Base-by-base conservation (phyloP, 208 protist species). In the Lotmaria passim region DNA sequence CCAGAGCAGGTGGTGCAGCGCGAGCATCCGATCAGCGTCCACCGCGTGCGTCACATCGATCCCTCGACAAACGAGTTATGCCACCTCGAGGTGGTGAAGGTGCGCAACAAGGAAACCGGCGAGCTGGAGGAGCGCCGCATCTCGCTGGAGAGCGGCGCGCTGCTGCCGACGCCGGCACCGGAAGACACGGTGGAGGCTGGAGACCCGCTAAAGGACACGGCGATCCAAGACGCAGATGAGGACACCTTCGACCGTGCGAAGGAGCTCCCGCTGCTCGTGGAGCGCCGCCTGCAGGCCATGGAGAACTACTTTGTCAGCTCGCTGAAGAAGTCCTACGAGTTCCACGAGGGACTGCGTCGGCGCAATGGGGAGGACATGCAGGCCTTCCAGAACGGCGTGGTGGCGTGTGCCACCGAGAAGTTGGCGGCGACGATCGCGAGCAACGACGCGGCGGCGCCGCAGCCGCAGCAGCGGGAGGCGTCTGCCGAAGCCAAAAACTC, bases 1-100 rank as follows among this genome's bases (percentile, higher is more conserved):
- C 91, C 91, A 24, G 89, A 93, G 78, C 91, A 96, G 61, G 73
- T 91, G 24, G 81, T 96, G 59, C 89, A 96, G 80, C 88, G 87
- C 26, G 86, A 93, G 78, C 89, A 94, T 61, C 91, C 91, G 24
- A 94, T 96, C 65, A 81, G 61, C 57, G 85, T 93, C 12, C 57
- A 69, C 51, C 82, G 86, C 24, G 85, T 96, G 6, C 75, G 66
- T 12, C 91, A 96, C 69, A 82, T 96, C 21, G 91, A 96, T 69
- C 89, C 88, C 24, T 89, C 86, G 39, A 96, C 91, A 19, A 85
- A 90, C 50, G 75, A 81, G 60, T 33, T 89, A 10, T 96, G 89
- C 53, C 55, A 85, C 41, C 67, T 96, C 12, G 87, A 87, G 15
- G 15, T 93, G 11, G 87, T 96, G 38, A 90, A 85, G 74, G 91